Evolutionary conservation across 768 basidiomycete genomes (phyloP), one percentile per base, ranked within the genome.

Genomic region (Boletus speciosus): DNA sequence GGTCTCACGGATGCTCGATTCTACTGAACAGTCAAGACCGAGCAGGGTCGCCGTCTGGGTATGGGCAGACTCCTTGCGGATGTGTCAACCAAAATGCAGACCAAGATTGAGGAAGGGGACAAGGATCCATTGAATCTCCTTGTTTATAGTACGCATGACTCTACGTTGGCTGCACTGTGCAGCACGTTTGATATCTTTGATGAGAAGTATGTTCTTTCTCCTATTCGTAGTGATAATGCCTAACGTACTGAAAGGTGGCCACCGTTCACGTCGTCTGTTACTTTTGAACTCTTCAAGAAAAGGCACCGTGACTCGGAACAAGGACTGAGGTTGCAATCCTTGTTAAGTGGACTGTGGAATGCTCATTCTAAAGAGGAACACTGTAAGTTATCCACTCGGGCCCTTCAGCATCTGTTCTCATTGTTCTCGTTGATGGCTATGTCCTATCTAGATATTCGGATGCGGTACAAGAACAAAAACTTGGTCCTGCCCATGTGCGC

Each of bases 51-150:
- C 1, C 77, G 83, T 37, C 73, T 93, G 5, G 88, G 86, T 1
- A 85, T 91, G 86, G 91, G 90, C 1, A 82, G 80, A 10, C 75
- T 92, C 11, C 77, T 93, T 4, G 74, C 77, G 8, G 86, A 89
- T 45, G 65, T 92, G 38, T 71, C 78, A n/a, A 62, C 66, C 29
- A 84, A 82, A 62, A 85, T 92, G 81, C 75, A 82, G 51, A 66
- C 68, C 41, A 88, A 88, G 66, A 74, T 76, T 1, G 67, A 75
- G 9, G 61, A 73, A 29, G 76, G 74, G 9, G 69, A 70, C 9
- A 61, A 70, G 5, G 80, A 85, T 55, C 76, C 81, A 10, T 64
- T 84, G 50, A 85, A 84, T 63, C 72, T 91, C 31, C 78, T 88
- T 5, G 78, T 91, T 4, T 83, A 88, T 59, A 79, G 78, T 49